Conservation (phyloP, 257 asterid genomes). For the Mentha longifolia region DNA sequence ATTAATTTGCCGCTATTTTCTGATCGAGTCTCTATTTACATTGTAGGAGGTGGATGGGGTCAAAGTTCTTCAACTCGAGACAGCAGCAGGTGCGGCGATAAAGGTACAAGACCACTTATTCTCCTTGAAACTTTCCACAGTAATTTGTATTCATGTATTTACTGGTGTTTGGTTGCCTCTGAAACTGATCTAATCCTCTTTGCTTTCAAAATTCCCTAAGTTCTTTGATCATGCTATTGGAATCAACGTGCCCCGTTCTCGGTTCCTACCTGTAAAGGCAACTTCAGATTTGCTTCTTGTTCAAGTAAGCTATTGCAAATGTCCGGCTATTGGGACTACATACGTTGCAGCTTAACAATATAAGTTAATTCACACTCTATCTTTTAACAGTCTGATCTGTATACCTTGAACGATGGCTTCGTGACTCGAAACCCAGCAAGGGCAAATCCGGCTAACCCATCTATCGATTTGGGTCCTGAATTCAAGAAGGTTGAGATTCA, state of each 20-base stretch:
- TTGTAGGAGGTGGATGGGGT: conserved; percentile 92
- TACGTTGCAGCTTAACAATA: conserved; percentile 19
- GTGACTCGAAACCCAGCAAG: conserved; percentile 85
- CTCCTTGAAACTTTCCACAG: conserved; percentile 6
- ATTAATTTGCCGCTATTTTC: background rate
- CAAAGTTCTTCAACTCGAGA: conserved; percentile 96
- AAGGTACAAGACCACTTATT: conserved; percentile 53
- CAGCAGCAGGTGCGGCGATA: conserved; percentile 99
- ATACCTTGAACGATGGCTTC: conserved; percentile 81
- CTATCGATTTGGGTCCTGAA: conserved; percentile 95
- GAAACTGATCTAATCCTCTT: conserved; percentile 8
- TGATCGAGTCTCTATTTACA: conserved; percentile 16
- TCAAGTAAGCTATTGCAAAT: conserved; percentile 62
- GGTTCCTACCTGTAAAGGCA: conserved; percentile 98
- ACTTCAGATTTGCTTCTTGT: conserved; percentile 93
- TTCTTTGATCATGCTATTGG: conserved; percentile 96
- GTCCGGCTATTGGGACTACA: background rate
- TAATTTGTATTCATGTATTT: background rate
- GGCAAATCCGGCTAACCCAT: conserved; percentile 79
- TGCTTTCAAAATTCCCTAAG: conserved; percentile 36
- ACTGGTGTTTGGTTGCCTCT: background rate
- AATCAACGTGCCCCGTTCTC: conserved; percentile 89
- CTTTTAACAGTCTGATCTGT: conserved; percentile 86
- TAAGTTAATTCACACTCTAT: conserved; percentile 30
- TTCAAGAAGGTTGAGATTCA: conserved; percentile 79